phyloP scores from a whole-genome alignment of 495 filamentous ascomycete species.

The Penicillium macrosclerotiorum region DNA sequence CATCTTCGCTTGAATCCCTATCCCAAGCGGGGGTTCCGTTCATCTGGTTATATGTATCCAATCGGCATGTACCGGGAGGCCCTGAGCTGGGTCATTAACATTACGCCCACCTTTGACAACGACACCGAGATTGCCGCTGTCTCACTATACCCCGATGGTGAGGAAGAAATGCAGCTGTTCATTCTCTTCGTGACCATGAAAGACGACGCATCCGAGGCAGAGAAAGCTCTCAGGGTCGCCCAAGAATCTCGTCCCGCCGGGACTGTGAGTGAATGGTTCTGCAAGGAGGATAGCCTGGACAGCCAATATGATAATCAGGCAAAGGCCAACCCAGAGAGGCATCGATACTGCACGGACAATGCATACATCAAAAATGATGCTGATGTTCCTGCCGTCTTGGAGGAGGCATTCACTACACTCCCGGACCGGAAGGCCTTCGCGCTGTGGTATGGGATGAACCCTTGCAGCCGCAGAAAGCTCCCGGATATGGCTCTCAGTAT shows the following conservation, averaged over 20 bases:
- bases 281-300: slow-evolving; percentile 36
- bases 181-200: slow-evolving; percentile 44
- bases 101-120: slow-evolving; percentile 34
- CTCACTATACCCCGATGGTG: slow-evolving; percentile 24
- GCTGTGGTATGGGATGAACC: slow-evolving; percentile 51
- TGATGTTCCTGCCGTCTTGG: slow-evolving; percentile 40
- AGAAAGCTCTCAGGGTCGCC: slow-evolving; percentile 27
- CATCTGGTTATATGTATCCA: slow-evolving; percentile 46
- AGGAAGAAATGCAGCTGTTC: slow-evolving; percentile 30
- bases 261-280: slow-evolving; percentile 27
- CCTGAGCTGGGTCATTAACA: slow-evolving; percentile 41
- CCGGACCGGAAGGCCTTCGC: slow-evolving; percentile 38
- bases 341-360: slow-evolving; percentile 51
- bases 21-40: slow-evolving; percentile 28
- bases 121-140: slow-evolving; percentile 45
- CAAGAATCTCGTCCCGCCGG: slow-evolving; percentile 36
- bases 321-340: slow-evolving; percentile 35
- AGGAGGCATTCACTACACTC: slow-evolving; percentile 43
- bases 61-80: slow-evolving; percentile 36
- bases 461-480: slow-evolving; percentile 33
- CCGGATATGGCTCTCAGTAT: slow-evolving; percentile 51
- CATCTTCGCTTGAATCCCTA: slow-evolving; percentile 37
- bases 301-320: slow-evolving; percentile 41
- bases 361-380: slow-evolving; percentile 44
- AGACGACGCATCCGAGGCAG: slow-evolving; percentile 27